These are phyloP conservation scores for Pyracantha coccinea DNA, from an alignment of 331 rosid genomes.

Conservation along the genomic window DNA sequence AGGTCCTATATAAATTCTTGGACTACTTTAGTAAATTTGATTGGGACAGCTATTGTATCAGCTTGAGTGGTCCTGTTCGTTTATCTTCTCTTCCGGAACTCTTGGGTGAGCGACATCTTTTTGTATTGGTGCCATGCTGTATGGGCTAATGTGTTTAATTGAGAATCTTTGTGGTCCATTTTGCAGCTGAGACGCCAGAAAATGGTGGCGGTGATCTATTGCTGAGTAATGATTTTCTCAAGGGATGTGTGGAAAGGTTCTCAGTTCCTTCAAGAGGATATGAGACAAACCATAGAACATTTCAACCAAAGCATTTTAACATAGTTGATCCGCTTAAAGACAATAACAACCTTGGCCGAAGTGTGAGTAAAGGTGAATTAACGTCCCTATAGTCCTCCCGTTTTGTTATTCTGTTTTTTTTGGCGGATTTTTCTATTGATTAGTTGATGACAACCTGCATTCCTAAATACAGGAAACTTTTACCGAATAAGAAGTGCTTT, in stretches of 20 bases:
- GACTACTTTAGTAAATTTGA: conserved; percentile 91
- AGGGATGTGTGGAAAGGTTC: conserved; percentile 59
- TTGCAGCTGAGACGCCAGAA: conserved; percentile 66
- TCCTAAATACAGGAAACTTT: conserved; percentile 48
- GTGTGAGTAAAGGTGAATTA: conserved; percentile 65
- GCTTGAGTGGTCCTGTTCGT: conserved; percentile 82
- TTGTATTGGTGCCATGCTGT: conserved; percentile 4
- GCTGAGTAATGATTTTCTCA: conserved; percentile 66
- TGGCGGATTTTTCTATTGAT: neutral
- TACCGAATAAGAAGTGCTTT: conserved; percentile 67
- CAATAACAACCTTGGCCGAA: conserved; percentile 94
- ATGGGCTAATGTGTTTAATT: conserved; percentile 7
- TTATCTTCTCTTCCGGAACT: conserved; percentile 68
- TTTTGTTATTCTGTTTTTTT: neutral
- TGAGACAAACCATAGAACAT: conserved; percentile 46
- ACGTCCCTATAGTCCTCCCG: neutral
- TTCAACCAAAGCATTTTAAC: conserved; percentile 76
- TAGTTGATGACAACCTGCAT: neutral
- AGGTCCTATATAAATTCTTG: conserved; percentile 87
- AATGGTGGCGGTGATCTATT: conserved; percentile 53
- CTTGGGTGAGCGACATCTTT: conserved; percentile 40
- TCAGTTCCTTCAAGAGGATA: conserved; percentile 64
- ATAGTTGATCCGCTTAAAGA: conserved; percentile 89
- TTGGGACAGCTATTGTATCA: conserved; percentile 88
- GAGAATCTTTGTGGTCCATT: neutral